Base-by-base conservation (phyloP, 2,329 filamentous ascomycete genomes). In the Fusarium poae region DNA sequence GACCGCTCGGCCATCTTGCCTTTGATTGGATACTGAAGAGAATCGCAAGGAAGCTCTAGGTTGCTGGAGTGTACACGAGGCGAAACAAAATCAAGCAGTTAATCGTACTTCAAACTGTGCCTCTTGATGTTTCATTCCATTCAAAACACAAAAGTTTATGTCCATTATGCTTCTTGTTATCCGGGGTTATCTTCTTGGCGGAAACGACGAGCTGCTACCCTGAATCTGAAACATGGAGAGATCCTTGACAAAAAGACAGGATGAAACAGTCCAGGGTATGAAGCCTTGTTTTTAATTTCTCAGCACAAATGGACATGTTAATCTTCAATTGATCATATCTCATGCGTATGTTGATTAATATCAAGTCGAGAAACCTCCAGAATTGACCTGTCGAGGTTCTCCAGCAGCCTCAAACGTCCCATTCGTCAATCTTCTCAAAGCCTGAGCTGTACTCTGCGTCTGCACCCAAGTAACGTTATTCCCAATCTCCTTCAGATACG, bases 351-450 rank as follows among this genome's bases (percentile, higher is more conserved):
- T 3, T 8, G 27, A 9, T 8, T 9, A 15, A 5, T 5, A 27
- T 49, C 15, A 70, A 8, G 58, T 72, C 6, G 82, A 81, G 57
- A 87, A 88, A 0, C 92, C 93, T 3, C 88, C 93, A 18, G 91
- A 93, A 73, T 91, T 89, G 30, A 79, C 74, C 82, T 96, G 92
- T 67, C 94, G 87, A n/a, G 93, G 92, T 79, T 97, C 94, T 1
- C 92, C 89, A 1, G 89, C 92, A 0, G 93, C 93, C 77, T 95
- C 92, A 77, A 97, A 97, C 0, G 81, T 81, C 0, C 86, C 85
- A 77, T 94, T 91, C 15, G 77, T 75, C 62, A 92, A 74, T 64
- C 88, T 79, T 55, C 89, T 84, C 68, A 97, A 78, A 0, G 87
- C 91, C 79, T 97, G 94, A 1, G 91, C 92, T 0, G 90, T 85